These are phyloP conservation scores for Puccinia hordei DNA, from an alignment of 1,284 basidiomycete genomes.

Conservation along the genomic window DNA sequence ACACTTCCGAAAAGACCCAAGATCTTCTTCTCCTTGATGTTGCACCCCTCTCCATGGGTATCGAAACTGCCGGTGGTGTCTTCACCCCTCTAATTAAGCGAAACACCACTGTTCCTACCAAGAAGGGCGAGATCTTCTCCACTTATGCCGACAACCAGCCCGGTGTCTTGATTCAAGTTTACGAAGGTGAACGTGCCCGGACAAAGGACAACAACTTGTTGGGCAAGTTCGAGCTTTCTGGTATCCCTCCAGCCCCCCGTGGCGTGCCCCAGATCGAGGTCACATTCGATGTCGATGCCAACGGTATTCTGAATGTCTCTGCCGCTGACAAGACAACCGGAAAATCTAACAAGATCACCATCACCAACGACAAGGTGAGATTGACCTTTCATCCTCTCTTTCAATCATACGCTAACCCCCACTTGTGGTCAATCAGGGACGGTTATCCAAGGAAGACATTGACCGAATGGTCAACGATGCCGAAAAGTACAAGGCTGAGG, in stretches of 20 bases:
- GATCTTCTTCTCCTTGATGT: constrained; percentile 97
- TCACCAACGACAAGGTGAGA: constrained; percentile 91
- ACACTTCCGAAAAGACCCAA: constrained; percentile 97
- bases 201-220: constrained; percentile 99
- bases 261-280: constrained; percentile 97
- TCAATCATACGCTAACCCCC: constrained; percentile 46
- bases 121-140: constrained; percentile 98
- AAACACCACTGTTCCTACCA: constrained; percentile 98
- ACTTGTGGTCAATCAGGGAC: constrained; percentile 64
- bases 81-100: constrained; percentile 97
- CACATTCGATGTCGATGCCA: constrained; percentile 80
- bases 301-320: constrained; percentile 94
- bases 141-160: constrained; percentile 99
- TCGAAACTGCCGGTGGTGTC: constrained; percentile 96
- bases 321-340: constrained; percentile 97
- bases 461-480: constrained; percentile 94
- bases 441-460: constrained; percentile 96
- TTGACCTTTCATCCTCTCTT: neutral
- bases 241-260: constrained; percentile 95
- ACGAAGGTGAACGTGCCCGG: constrained; percentile 97
- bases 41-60: constrained; percentile 83
- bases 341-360: constrained; percentile 80
- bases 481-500: constrained; percentile 83
- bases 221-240: constrained; percentile 97
- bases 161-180: constrained; percentile 97